Base-by-base conservation (phyloP, 2,329 filamentous ascomycete genomes). In the Tolypocladium album region DNA sequence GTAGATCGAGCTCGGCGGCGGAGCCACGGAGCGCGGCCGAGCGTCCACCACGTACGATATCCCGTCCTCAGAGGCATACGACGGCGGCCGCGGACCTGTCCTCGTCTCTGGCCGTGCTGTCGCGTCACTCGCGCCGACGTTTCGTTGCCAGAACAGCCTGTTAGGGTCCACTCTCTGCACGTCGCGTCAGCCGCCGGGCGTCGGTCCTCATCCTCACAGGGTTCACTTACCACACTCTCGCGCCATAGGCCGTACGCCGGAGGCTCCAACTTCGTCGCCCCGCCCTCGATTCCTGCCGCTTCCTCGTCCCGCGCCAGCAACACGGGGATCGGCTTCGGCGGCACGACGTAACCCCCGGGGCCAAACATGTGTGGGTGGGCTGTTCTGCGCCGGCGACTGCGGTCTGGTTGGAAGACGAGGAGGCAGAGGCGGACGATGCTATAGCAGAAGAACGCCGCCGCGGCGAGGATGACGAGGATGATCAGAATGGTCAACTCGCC, bases 221-320 rank as follows among this genome's bases (percentile, higher is more conserved):
- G 36, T 9, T 20, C 24, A 85, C 87, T 72, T 81, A 90, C 87
- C 73, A 94, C 89, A 68, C 88, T 93, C 71, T 87, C 86, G 58
- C 90, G 81, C 89, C 90, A 95, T 1, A 91, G 76, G 0, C 92
- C 92, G 69, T 96, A 96, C 2, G 90, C 90, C 0, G 92, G 92
- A 4, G 92, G 92, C 11, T 86, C 84, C 24, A 80, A 64, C 66
- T 86, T 85, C 50, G 76, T 75, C 0, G 81, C 75, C 61, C 84
- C 81, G 57, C 78, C 82, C 60, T 83, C 79, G 58, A 79, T 71
- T 4, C 81, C 82, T 2, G 76, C 81, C 22, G 83, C 82, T 67
- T 92, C 89, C 67, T 92, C 88, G 68, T 94, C 90, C 47, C 84
- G 81, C 2, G 86, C 85, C 55, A 93, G 79, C 22, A 89, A 83